phyloP scores from a whole-genome alignment of 176 grass and related monocot species.

The Rhipidocladum racemiflorum region DNA sequence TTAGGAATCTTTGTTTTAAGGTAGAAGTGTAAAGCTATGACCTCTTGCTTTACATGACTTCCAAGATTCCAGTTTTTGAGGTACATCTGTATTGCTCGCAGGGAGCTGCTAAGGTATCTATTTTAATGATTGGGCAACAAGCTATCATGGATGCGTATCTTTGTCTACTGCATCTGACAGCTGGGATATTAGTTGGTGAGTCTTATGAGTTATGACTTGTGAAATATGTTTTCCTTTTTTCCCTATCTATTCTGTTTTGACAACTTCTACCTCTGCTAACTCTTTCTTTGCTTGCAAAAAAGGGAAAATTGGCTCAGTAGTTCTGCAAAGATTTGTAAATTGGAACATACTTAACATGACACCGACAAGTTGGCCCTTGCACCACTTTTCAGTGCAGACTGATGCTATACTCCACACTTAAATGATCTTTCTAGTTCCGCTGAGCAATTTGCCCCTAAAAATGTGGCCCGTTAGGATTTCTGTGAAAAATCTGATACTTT shows the following conservation, averaged over 20 bases:
- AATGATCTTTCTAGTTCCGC: not conserved
- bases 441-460: not conserved
- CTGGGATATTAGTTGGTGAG: constrained; percentile 98
- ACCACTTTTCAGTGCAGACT: not conserved
- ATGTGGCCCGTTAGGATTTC: not conserved
- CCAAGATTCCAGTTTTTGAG: constrained; percentile 19
- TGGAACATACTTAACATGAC: not conserved
- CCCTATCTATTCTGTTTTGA: not conserved
- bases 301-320: not conserved
- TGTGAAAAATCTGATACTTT: not conserved
- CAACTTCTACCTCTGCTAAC: not conserved
- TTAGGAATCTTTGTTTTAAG: constrained; percentile 11
- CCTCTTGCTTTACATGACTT: constrained; percentile 28
- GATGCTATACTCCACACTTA: not conserved
- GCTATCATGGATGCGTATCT: constrained; percentile 99
- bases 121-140: constrained; percentile 99
- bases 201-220: constrained; percentile 27
- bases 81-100: constrained; percentile 29
- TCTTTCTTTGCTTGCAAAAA: constrained; percentile 11
- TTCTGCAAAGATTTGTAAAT: not conserved
- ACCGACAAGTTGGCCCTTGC: not conserved
- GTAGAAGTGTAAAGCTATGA: not conserved
- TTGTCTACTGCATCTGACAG: constrained; percentile 95
- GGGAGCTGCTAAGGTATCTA: constrained; percentile 94
- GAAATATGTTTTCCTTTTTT: not conserved